Evolutionary conservation across 305 asterid genomes (phyloP).

Genomic region (Fraxinus albicans): DNA sequence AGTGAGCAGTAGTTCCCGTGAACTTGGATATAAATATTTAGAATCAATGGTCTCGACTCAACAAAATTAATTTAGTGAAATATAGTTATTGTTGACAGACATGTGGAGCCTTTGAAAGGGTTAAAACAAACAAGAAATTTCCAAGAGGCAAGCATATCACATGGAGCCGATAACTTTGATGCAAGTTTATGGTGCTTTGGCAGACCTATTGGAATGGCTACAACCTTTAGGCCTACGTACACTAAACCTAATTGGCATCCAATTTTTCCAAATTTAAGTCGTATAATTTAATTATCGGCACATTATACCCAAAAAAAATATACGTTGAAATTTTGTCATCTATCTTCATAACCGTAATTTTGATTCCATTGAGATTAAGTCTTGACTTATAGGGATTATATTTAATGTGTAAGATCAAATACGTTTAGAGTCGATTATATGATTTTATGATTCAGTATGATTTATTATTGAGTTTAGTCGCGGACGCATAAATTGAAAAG

Average conservation of each 20-base stretch:
- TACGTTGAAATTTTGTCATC: background rate
- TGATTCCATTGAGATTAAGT: no score
- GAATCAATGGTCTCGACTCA: background rate
- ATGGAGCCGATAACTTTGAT: constrained; percentile 33
- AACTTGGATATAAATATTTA: background rate
- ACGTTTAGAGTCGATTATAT: background rate
- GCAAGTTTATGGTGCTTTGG: constrained; percentile 20
- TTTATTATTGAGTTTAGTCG: background rate
- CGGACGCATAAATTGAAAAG: background rate
- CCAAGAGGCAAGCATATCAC: constrained; percentile 33
- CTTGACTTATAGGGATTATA: no score
- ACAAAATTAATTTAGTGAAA: background rate
- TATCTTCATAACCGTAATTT: background rate
- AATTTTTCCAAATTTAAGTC: background rate
- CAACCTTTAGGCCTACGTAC: constrained; percentile 28
- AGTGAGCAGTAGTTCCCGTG: background rate
- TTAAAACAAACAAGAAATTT: background rate
- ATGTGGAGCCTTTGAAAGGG: background rate
- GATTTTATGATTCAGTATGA: background rate
- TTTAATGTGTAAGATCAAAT: no score
- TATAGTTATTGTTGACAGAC: background rate
- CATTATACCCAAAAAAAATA: background rate
- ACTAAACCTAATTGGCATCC: background rate
- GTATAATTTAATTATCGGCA: background rate
- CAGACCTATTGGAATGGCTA: constrained; percentile 22